Percentiles rank a stretch among this genome's conserved stretches.
phyloP scores from a whole-genome alignment of 371 early-diverging fungal genomes.

The Blakeslea trispora region DNA sequence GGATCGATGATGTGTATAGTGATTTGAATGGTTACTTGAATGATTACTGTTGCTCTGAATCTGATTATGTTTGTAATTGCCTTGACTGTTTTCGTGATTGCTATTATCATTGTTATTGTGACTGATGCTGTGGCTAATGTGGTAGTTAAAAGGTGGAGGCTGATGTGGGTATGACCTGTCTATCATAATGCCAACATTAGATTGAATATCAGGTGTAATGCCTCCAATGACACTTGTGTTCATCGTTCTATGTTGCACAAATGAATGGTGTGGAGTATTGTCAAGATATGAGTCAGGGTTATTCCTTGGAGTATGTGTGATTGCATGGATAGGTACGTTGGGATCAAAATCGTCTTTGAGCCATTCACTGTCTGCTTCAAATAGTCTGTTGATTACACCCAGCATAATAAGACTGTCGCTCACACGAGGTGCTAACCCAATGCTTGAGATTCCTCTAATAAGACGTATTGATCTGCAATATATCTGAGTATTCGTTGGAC shows the following conservation, averaged over 20 bases:
- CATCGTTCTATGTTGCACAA: conserved; percentile 32
- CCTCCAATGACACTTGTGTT: conserved; percentile 37
- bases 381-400: not conserved
- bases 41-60: not conserved
- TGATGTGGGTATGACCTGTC: not conserved
- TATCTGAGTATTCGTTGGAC: not conserved
- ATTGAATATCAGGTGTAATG: conserved; percentile 37
- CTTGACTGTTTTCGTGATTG: not conserved
- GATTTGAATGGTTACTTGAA: not conserved
- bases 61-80: not conserved
- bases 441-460: conserved; percentile 18
- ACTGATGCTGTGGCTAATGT: not conserved
- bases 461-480: conserved; percentile 22
- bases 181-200: not conserved
- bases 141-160: not conserved
- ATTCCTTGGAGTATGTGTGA: no score
- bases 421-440: conserved; percentile 28
- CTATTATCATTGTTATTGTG: not conserved
- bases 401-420: conserved; percentile 36
- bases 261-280: conserved; percentile 25
- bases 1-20: conserved; percentile 11
- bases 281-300: not conserved
- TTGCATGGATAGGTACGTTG: not conserved
- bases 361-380: not conserved
- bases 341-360: not conserved